Evolutionary conservation across 495 filamentous ascomycete species (phyloP).

Genomic region (Cercophora scortea): DNA sequence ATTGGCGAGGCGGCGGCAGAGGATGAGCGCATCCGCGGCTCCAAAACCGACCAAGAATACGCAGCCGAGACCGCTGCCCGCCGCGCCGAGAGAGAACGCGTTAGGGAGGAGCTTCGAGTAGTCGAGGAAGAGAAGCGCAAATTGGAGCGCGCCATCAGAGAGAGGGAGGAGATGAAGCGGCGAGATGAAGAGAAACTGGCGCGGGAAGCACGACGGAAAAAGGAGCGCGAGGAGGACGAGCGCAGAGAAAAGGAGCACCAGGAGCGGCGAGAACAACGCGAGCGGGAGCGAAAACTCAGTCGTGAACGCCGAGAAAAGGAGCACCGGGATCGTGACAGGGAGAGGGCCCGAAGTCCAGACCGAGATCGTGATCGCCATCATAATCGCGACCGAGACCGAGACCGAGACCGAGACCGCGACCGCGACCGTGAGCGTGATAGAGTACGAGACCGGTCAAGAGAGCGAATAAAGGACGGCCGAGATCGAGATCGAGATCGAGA

Average conservation of each 20-base stretch:
- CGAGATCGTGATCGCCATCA: slow-evolving; percentile 18
- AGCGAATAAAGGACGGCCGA: slow-evolving; percentile 9
- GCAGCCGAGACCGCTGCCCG: slow-evolving; percentile 61
- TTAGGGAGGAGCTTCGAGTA: slow-evolving; percentile 56
- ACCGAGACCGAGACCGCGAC: slow-evolving; percentile 24
- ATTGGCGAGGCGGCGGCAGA: slow-evolving; percentile 65
- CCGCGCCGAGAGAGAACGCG: slow-evolving; percentile 54
- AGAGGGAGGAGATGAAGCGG: slow-evolving; percentile 45
- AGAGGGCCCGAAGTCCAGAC: slow-evolving; percentile 26
- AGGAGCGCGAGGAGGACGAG: slow-evolving; percentile 50
- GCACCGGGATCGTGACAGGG: slow-evolving; percentile 30
- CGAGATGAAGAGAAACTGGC: slow-evolving; percentile 53
- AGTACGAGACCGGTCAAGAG: slow-evolving; percentile 22
- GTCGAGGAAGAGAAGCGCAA: slow-evolving; percentile 61
- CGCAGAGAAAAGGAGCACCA: slow-evolving; percentile 47
- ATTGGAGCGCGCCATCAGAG: slow-evolving; percentile 54
- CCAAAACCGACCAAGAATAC: slow-evolving; percentile 79
- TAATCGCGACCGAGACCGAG: slow-evolving; percentile 23
- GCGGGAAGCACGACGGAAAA: slow-evolving; percentile 52
- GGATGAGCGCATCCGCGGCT: slow-evolving; percentile 59
- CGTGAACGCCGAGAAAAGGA: slow-evolving; percentile 48
- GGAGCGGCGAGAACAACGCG: slow-evolving; percentile 52
- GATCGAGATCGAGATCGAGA: slow-evolving; percentile 27
- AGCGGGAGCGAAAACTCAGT: slow-evolving; percentile 48
- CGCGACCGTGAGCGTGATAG: slow-evolving; percentile 27